Conservation (phyloP, 441 rosid species). For the Pelargonium myrrhifolium region DNA sequence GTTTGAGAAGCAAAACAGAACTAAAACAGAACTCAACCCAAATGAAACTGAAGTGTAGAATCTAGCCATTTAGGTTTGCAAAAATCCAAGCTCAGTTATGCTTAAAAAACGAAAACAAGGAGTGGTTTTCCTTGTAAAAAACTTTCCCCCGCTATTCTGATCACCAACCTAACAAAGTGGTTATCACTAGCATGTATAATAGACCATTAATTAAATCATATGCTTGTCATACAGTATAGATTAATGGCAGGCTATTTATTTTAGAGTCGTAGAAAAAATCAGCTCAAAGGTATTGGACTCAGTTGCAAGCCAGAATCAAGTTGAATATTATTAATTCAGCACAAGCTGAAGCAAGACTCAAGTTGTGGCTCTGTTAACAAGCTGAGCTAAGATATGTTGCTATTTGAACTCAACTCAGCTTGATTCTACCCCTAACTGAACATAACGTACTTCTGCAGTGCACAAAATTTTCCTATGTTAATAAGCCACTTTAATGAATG, state of each 20-base stretch:
- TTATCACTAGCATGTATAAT: background rate
- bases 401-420: background rate
- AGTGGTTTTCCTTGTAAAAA: background rate
- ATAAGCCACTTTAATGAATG: slow-evolving; percentile 9
- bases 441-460: background rate
- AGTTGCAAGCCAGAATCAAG: background rate
- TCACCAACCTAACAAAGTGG: background rate
- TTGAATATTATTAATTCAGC: background rate
- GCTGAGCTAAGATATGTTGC: background rate
- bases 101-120: background rate
- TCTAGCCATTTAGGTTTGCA: background rate
- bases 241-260: background rate
- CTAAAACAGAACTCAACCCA: too few species aligned
- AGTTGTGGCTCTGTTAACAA: background rate
- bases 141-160: background rate
- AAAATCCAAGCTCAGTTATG: background rate
- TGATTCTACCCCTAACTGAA: background rate
- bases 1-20: background rate
- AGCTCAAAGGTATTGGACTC: background rate
- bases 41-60: background rate
- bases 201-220: too few species aligned
- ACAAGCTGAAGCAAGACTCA: background rate
- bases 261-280: background rate
- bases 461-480: background rate
- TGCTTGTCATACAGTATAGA: background rate